Conservation (phyloP, 805 yeast species). For the Wickerhamomyces chambardii region DNA sequence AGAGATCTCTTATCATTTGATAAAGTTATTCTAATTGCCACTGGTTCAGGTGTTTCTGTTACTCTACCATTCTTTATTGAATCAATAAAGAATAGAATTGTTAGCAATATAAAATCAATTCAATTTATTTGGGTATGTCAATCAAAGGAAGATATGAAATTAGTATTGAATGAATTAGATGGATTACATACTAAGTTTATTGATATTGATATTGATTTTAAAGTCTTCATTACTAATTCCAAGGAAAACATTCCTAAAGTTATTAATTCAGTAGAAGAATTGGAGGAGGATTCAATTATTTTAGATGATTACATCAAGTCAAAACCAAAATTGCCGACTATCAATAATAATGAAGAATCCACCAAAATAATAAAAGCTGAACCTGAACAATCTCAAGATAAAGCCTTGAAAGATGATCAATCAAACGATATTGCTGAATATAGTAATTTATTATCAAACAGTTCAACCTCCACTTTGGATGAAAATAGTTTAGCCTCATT, state of each 20-base stretch:
- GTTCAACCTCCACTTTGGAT: background rate
- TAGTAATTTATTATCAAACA: background rate
- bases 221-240: constrained; percentile 21
- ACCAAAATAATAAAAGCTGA: background rate
- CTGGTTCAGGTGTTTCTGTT: constrained; percentile 47
- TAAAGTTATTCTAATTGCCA: constrained; percentile 28
- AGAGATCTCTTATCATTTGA: constrained; percentile 38
- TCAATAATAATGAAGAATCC: background rate
- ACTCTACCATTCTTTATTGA: constrained; percentile 32
- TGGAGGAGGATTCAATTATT: constrained; percentile 1
- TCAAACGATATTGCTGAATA: background rate
- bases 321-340: too few species aligned
- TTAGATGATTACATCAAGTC: background rate
- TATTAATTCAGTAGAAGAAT: constrained; percentile 4
- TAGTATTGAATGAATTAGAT: background rate
- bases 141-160: background rate
- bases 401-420: background rate
- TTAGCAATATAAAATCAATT: constrained; percentile 12
- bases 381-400: background rate
- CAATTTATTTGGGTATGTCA: constrained; percentile 35
- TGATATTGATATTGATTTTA: constrained; percentile 13
- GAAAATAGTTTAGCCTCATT: background rate
- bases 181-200: constrained; percentile 1
- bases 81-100: constrained; percentile 9
- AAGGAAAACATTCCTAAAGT: constrained; percentile 4